Evolutionary conservation across 2,329 filamentous ascomycete species (phyloP), one percentile per base, ranked within the genome.

Genomic region (Monosporascus sp.): DNA sequence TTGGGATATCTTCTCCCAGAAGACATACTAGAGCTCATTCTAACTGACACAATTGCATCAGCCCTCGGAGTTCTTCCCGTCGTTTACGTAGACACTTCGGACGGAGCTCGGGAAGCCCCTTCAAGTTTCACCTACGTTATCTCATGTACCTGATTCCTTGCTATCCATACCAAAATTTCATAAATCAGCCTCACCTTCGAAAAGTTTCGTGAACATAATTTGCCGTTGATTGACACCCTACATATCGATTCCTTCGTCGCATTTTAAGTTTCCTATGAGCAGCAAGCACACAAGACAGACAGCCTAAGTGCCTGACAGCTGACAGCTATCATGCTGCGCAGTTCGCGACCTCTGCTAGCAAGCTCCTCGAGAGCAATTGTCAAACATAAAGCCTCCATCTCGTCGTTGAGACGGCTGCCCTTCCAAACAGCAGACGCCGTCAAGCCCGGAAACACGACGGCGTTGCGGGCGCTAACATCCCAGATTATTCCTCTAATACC

Each of bases 321-420:
- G 6, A n/a, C 41, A n/a, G 14, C 27, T 39, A n/a, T 15, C 25
- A 69, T 69, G 67, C 48, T 69, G 24, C 64, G 64, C 46, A 60
- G 54, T 55, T 55, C 62, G 47, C 60, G 61, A 55, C 54, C 54
- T 46, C 44, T 65, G 15, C 49, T 64, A 24, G 37, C 56, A 48
- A 57, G 55, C 53, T 59, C 64, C 8, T 55, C 59, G 25, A 60
- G 56, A 57, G 55, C 52, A 17, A 39, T 57, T 41, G 39, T 53
- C 11, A 50, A 52, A 5, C 46, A 47, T n/a, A 60, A 45, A 47
- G 25, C 55, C 14, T 9, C 54, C 15, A 51, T 53, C 18, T 54
- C 58, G 8, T 49, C 56, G 17, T 22, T 56, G 9, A 25, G 50
- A 4, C 53, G 31, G 11, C 42, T 53, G 8, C 42, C 45, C 17